phyloP scores from a whole-genome alignment of 2,329 filamentous ascomycete species.

The Cordyceps tenuipes region DNA sequence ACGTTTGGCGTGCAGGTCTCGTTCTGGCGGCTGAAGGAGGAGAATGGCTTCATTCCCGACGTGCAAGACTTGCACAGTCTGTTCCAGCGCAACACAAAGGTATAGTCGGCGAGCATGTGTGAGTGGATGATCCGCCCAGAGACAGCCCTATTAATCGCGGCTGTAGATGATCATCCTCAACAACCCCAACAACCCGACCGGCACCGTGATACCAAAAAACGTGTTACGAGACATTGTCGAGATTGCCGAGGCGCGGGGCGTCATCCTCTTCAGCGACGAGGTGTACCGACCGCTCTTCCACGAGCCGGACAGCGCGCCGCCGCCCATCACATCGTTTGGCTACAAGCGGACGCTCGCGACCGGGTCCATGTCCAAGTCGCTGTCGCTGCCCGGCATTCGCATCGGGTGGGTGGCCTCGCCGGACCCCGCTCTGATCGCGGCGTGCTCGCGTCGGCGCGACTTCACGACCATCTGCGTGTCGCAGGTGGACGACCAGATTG shows the following conservation, averaged over 20 bases:
- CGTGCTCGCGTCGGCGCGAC: constrained; percentile 58
- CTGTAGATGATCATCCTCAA: constrained; percentile 43
- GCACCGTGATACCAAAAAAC: constrained; percentile 55
- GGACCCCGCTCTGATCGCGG: constrained; percentile 51
- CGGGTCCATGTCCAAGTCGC: constrained; percentile 79
- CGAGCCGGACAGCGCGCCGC: constrained; percentile 42
- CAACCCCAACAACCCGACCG: constrained; percentile 80
- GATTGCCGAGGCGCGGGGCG: constrained; percentile 52
- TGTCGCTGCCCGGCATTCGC: constrained; percentile 71
- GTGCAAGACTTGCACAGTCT: constrained; percentile 56
- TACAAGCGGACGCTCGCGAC: constrained; percentile 66
- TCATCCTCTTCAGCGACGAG: constrained; percentile 68
- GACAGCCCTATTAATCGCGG: background rate
- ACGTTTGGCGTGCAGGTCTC: constrained; percentile 70
- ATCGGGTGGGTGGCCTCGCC: constrained; percentile 75
- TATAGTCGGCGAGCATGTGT: constrained; percentile 24
- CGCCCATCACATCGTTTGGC: constrained; percentile 61
- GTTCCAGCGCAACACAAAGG: constrained; percentile 61
- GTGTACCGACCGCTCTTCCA: constrained; percentile 82
- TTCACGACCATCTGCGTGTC: constrained; percentile 72
- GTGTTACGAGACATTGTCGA: constrained; percentile 54
- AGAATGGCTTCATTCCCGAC: constrained; percentile 59
- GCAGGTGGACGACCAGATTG: constrained; percentile 65
- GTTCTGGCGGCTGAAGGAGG: constrained; percentile 61
- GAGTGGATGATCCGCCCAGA: constrained; percentile 17